Conservation (phyloP, 2,329 filamentous ascomycete species). For the Colletotrichum sp. region DNA sequence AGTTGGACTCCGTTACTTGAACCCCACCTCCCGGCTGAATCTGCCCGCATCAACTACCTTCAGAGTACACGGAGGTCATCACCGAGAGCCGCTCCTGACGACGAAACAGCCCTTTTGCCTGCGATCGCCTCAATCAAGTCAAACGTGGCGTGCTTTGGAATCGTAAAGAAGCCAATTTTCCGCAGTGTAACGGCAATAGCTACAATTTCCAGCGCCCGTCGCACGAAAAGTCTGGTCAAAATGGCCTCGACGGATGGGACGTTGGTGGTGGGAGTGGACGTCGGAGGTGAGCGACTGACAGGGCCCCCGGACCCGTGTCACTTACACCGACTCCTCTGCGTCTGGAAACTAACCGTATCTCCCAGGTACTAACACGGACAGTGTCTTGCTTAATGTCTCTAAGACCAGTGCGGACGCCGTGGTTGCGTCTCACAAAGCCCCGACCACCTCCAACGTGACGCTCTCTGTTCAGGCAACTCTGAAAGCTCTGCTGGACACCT, state of each 20-base stretch:
- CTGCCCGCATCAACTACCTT: background rate
- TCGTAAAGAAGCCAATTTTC: background rate
- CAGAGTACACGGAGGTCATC: background rate
- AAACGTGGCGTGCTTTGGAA: background rate
- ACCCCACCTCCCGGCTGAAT: background rate
- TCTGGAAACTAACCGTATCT: background rate
- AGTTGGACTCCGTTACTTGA: background rate
- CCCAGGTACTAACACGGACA: constrained; percentile 57
- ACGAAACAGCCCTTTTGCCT: background rate
- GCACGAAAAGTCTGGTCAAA: background rate
- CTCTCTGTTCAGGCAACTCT: constrained; percentile 51
- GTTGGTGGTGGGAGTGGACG: constrained; percentile 21
- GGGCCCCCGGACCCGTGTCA: background rate
- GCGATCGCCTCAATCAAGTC: background rate
- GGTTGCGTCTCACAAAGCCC: constrained; percentile 43
- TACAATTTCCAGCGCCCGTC: background rate
- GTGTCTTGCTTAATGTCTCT: constrained; percentile 49
- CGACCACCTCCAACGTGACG: constrained; percentile 53
- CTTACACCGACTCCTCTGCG: background rate
- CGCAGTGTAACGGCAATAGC: background rate
- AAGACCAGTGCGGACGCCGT: constrained; percentile 13
- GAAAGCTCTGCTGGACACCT: constrained; percentile 41
- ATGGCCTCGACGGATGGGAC: constrained; percentile 14
- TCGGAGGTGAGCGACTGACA: constrained; percentile 11
- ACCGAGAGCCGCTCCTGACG: background rate